These are phyloP conservation scores for Leccinum angustisporum DNA, from an alignment of 1,284 basidiomycete species.

Conservation along the genomic window DNA sequence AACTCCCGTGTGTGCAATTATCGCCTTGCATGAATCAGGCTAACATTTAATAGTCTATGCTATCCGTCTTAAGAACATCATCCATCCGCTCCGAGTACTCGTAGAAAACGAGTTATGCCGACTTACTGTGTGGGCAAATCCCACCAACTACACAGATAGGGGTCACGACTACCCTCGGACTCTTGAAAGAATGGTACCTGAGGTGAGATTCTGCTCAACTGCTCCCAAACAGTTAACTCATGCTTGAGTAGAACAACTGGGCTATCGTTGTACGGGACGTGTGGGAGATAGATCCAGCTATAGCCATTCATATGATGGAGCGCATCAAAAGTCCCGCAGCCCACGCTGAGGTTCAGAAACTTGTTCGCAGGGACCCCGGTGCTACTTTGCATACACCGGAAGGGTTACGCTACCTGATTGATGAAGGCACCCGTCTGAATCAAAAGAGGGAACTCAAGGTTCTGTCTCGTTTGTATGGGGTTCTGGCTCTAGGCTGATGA, in stretches of 20 bases:
- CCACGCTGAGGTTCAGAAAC: constrained; percentile 68
- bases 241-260: constrained; percentile 63
- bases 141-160: constrained; percentile 72
- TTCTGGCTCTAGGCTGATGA: constrained; percentile 17
- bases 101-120: constrained; percentile 90
- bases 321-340: constrained; percentile 75
- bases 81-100: constrained; percentile 75
- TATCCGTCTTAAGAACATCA: constrained; percentile 59
- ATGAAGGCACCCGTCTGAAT: constrained; percentile 60
- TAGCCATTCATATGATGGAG: constrained; percentile 83
- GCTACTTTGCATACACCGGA: constrained; percentile 77
- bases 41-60: constrained; percentile 50
- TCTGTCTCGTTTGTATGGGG: neutral
- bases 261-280: constrained; percentile 63
- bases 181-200: constrained; percentile 60
- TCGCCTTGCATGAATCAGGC: neutral
- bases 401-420: constrained; percentile 79
- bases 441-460: constrained; percentile 76
- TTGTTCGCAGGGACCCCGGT: constrained; percentile 74
- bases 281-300: constrained; percentile 83
- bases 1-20: constrained; percentile 42
- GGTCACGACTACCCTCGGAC: constrained; percentile 58
- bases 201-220: constrained; percentile 44
- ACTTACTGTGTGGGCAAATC: constrained; percentile 90
- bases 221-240: constrained; percentile 10